Base-by-base conservation (phyloP, 169 alveolate genomes). In the Blepharisma undulans region DNA sequence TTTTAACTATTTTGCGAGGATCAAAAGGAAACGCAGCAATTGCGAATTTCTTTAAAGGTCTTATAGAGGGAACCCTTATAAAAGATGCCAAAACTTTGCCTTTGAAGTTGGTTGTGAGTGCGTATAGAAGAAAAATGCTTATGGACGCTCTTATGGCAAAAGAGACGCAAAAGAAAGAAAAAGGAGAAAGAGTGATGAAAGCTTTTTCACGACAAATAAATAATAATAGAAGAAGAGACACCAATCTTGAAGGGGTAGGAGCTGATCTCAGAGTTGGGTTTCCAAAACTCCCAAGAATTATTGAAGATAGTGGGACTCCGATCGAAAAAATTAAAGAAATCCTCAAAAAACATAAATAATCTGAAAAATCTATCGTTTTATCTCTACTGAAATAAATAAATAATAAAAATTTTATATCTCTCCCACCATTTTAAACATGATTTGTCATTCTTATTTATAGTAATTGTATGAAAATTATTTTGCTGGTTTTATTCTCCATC, bases 1-100 rank as follows among this genome's bases (percentile, higher is more conserved):
- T 48, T 60, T 25, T 84, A 5, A 6, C 78, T 7, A 25, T 84
- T 76, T 12, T 84, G 6, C 32, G 92, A 90, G 92, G 92, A 76
- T 93, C 93, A 6, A 93, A 92, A 71, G 91, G 91, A 10, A 94
- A 92, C 29, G 93, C 92, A n/a, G 93, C 95, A n/a, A 93, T 95
- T 6, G 89, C 91, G 76, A 29, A 89, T 29, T 93, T 95, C 89
- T 95, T 95, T 71, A 93, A 95, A 76, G 87, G 90, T 8, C 59
- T 94, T 3, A 90, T 92, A 61, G 59, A 74, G 30, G 97, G 95
- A 19, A 36, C 90, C 48, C 60, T 93, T 19, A 77, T 78, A 27
- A 76, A 71, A 0, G 94, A 80, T 21, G 88, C 72, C 16, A 90
- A 90, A 72, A 91, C 90, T 30, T 72, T 87, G 1, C 93, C 92